phyloP scores from a whole-genome alignment of 441 rosid genomes.

The Brassica balearica region DNA sequence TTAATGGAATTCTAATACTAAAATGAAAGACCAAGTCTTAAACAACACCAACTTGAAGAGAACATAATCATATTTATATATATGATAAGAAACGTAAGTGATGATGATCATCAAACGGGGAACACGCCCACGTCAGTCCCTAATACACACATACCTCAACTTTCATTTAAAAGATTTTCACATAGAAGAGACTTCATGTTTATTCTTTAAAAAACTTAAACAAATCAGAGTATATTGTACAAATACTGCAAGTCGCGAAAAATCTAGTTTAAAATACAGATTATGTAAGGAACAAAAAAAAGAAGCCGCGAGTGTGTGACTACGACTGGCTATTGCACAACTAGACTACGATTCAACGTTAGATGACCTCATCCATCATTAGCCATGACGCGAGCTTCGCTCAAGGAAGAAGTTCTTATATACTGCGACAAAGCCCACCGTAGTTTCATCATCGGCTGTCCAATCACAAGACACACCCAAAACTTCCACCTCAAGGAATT shows the following conservation, averaged over 20 bases:
- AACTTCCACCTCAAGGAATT: conserved; percentile 29
- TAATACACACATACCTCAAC: conserved; percentile 31
- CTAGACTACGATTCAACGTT: neutral
- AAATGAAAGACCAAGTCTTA: conserved; percentile 11
- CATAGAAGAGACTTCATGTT: conserved; percentile 19
- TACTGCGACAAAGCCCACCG: conserved; percentile 22
- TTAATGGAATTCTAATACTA: neutral
- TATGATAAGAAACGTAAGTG: conserved; percentile 40
- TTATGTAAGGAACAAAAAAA: neutral
- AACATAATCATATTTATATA: conserved; percentile 28
- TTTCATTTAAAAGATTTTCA: conserved; percentile 12
- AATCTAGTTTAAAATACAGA: no score
- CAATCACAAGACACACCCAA: conserved; percentile 10
- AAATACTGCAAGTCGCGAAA: no score
- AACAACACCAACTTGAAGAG: neutral
- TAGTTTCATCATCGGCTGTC: conserved; percentile 6
- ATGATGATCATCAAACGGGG: conserved; percentile 36
- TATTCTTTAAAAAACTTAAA: neutral
- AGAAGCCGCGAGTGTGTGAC: neutral
- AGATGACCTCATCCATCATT: conserved; percentile 15
- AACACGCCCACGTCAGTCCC: conserved; percentile 36
- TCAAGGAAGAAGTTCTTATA: neutral
- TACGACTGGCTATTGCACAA: neutral
- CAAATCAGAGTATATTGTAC: neutral
- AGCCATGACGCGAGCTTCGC: conserved; percentile 34